Base-by-base conservation (phyloP, 495 filamentous ascomycete genomes). In the Mycothermus thermophilus region DNA sequence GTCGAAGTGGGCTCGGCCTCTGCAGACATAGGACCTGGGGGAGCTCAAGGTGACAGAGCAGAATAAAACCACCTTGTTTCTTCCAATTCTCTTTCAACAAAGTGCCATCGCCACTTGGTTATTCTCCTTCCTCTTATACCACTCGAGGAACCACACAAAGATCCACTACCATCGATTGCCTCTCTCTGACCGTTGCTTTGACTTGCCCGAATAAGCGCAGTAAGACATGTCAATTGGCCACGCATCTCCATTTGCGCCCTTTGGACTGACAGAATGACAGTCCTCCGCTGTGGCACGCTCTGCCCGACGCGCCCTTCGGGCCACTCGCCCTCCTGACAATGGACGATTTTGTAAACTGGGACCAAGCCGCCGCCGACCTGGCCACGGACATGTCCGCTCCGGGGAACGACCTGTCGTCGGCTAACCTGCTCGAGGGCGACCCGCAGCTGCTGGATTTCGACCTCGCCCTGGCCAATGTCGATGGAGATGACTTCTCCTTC, bases 261-360 rank as follows among this genome's bases (percentile, higher is more conserved):
- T 41, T 32, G 19, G 31, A 27, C 41, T 43, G 41, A 34, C 34
- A 34, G 8, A 21, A 35, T 32, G 38, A 42, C 14, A 34, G 32
- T 17, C 23, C 23, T 26, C 21, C 27, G 14, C 27, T 15, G 8
- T n/a, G 19, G 18, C 28, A 13, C 6, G 5, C 9, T 23, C 22
- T 32, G 28, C 30, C 11, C 35, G 19, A 9, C 5, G 13, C 11
- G 42, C 42, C 42, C 50, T 27, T 27, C 46, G 45, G 31, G 41
- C 20, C 20, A 13, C 13, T 25, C 12, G 22, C 22, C 22, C 6
- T 25, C 22, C 11, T 25, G 6, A 25, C 22, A 30, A 47, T 59
- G 50, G 57, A 58, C 21, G 51, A 64, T 30, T 63, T 61, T 43
- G 53, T 67, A 48, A 61, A 67, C 45, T 69, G 64, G 64, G 62